Base-by-base conservation (phyloP, 2,329 filamentous ascomycete genomes). In the Hypoxylon sp. region DNA sequence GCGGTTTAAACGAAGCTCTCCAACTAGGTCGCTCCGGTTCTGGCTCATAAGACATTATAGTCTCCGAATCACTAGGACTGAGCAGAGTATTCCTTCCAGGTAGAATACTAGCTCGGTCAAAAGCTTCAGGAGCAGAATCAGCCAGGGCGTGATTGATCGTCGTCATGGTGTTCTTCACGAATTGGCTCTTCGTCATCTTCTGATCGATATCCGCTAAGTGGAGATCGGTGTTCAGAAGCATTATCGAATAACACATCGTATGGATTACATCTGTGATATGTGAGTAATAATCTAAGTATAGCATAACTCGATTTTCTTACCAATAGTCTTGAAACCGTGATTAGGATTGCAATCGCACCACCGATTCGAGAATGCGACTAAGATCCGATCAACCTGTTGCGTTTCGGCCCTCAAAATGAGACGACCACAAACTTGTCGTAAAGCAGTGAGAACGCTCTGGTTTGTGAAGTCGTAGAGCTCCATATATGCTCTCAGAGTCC, bases 151-250 rank as follows among this genome's bases (percentile, higher is more conserved):
- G 90, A 64, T 88, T 89, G 68, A 99, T 92, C 0, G 95, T 97
- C 0, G 92, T 91, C 85, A 98, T 90, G 3, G 96, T 98, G 77
- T 99, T 99, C 80, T 97, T 97, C 77, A 99, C 88, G 76, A 98
- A 99, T 76, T 98, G 95, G 69, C 87, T 91, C 61, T 92, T 89
- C 1, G 95, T 98, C 96, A 99, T 99, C 82, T 97, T 97, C 74
- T 92, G 90, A 68, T 97, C 94, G 73, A 98, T 97, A 76, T 98
- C 94, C 64, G 95, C 96, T 75, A 98, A 80, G 76, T 99, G 95
- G 61, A 99, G 84, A 82, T 99, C 96, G 34, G 96, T 99, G 76
- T 99, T 99, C 69, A 99, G 86, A 10, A 99, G 86, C 76, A 99
- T 90, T 70, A 99, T 89, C 0, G 96, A 98, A 80, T 98, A 99